phyloP scores from a whole-genome alignment of 2,329 filamentous ascomycete species.

The Aureobasidium mangrovei region DNA sequence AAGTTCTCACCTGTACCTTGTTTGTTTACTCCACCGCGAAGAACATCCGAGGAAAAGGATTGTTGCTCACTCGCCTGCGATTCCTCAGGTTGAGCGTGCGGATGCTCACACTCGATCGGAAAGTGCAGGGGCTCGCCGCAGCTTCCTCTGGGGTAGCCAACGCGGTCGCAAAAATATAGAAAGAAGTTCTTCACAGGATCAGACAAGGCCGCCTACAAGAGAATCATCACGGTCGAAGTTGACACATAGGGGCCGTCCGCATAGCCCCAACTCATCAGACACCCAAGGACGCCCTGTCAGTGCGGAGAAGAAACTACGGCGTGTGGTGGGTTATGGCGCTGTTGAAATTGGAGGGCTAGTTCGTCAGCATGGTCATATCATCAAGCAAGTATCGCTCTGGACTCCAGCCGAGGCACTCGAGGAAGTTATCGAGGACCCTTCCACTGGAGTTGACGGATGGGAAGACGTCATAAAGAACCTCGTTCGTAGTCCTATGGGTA shows the following conservation, averaged over 20 bases:
- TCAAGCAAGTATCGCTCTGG: constrained; percentile 13
- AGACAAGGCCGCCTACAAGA: constrained; percentile 2
- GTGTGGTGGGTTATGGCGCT: constrained; percentile 68
- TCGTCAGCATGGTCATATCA: constrained; percentile 8
- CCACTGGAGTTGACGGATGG: constrained; percentile 52
- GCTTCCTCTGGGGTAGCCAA: constrained; percentile 56
- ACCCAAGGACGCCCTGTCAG: neutral
- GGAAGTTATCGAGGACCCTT: constrained; percentile 2
- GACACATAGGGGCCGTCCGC: constrained; percentile 8
- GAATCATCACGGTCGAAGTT: constrained; percentile 11
- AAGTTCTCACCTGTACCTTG: constrained; percentile 68
- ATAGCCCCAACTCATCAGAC: constrained; percentile 1
- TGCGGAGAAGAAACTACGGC: constrained; percentile 45
- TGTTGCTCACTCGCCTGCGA: neutral
- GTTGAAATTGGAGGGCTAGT: constrained; percentile 62
- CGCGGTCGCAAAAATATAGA: constrained; percentile 40
- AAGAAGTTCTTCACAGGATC: neutral
- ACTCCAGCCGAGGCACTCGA: constrained; percentile 13
- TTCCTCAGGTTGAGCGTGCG: neutral
- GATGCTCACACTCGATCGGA: constrained; percentile 1
- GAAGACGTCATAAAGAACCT: constrained; percentile 64
- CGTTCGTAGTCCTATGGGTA: constrained; percentile 62
- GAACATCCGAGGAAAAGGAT: constrained; percentile 30
- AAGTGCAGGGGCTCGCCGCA: constrained; percentile 33
- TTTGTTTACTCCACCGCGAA: constrained; percentile 66